Base-by-base conservation (phyloP, 371 early-diverging fungal genomes). In the Mucor lusitanicus region DNA sequence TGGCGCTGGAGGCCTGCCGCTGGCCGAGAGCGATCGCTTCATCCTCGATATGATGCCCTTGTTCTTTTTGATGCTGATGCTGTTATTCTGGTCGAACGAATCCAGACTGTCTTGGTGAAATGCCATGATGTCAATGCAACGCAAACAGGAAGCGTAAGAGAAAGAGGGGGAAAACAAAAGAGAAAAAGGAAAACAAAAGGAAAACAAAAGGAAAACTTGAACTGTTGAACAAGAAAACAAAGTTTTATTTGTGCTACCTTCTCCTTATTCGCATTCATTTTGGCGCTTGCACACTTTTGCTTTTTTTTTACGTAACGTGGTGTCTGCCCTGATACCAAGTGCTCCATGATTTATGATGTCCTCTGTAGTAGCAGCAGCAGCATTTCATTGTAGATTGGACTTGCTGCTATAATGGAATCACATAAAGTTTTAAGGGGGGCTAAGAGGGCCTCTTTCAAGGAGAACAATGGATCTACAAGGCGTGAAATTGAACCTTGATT, bases 1-100 rank as follows among this genome's bases (percentile, higher is more conserved):
- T 25, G 35, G 9, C 37, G 33, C 15, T 32, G 33, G 42, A 23
- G 65, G 55, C 42, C 64, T 60, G 6, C 68, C 64, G 25, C 35
- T 64, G 8, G 61, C n/a, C 11, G 72, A 72, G 33, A 72, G 50
- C 3, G 72, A 72, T 17, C 72, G 33, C 37, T 68, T 72, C 72
- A 72, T 72, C 42, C 72, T 60, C 21, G 68, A 72, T 32, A 72
- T 67, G 19, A 72, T 44, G 8, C 64, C 56, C 30, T 64, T 71
- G 12, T 67, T 67, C 21, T 64, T 67, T 40, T 65, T 72, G 0
- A 17, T 32, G 11, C 23, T 48, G 3, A 21, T n/a, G 6, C 23
- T 48, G 9, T 23, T 48, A 8, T 48, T 48, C 11, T 48, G 48
- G 6, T 23, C 23, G 11, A 23, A 23, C 1, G 48, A 48, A 48